Conservation (phyloP, 2,329 filamentous ascomycete genomes). For the Colletotrichum camelliae region DNA sequence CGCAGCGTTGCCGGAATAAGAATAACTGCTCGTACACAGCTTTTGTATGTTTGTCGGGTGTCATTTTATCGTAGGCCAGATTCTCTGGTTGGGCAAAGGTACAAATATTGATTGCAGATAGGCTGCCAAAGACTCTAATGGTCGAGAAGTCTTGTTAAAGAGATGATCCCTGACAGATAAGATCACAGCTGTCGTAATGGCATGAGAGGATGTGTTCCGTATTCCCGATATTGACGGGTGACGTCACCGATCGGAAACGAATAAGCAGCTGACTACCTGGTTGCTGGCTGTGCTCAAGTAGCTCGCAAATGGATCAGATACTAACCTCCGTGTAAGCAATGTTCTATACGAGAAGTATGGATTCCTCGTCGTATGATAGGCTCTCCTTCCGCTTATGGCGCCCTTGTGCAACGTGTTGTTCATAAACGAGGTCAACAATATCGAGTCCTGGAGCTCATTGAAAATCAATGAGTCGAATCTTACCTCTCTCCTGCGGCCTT, state of each 20-base stretch:
- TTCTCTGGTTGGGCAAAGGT: background rate
- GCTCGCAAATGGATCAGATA: background rate
- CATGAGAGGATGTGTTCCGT: fast-evolving
- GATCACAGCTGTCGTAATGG: background rate
- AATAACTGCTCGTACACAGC: background rate
- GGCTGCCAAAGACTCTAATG: background rate
- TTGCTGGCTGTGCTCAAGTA: background rate
- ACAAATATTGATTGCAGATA: background rate
- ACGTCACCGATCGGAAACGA: background rate
- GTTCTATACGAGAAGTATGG: background rate
- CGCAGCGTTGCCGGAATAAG: too few species aligned
- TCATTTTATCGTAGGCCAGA: background rate
- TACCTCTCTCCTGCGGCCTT: background rate
- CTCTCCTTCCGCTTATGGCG: background rate
- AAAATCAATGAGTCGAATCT: background rate
- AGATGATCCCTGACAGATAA: background rate
- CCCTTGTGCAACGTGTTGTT: background rate
- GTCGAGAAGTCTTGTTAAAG: background rate
- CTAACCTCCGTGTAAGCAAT: background rate
- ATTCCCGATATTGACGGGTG: background rate
- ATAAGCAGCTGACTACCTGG: background rate
- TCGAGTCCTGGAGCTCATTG: background rate
- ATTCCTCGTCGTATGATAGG: background rate
- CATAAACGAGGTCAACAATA: background rate
- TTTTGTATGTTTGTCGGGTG: background rate